Conservation (phyloP, 2,329 filamentous ascomycete species). For the Clathrospora elynae region DNA sequence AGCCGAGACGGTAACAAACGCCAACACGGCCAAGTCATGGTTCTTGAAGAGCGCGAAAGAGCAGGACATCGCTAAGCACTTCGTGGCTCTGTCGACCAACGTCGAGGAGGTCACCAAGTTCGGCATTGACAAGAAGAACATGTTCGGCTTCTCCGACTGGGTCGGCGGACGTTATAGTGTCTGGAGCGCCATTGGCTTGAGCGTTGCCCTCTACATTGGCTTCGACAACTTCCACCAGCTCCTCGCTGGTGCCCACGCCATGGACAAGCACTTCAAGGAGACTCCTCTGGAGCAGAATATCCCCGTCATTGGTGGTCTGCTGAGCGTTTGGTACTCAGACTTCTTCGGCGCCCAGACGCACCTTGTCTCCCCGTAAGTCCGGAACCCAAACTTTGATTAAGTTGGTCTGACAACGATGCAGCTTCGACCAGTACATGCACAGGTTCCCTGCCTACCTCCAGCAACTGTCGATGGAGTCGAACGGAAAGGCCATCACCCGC, state of each 20-base stretch:
- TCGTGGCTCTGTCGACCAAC: conserved; percentile 97
- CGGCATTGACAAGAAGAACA: conserved; percentile 97
- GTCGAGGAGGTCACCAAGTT: conserved; percentile 96
- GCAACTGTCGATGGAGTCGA: conserved; percentile 99
- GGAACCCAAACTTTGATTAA: neutral
- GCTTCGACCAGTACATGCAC: conserved; percentile 98
- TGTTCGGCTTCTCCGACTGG: conserved; percentile 99
- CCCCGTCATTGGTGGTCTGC: conserved; percentile 83
- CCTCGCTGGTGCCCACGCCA: conserved; percentile 89
- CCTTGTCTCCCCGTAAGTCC: conserved; percentile 87
- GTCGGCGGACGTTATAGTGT: conserved; percentile 98
- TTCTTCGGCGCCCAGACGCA: conserved; percentile 99
- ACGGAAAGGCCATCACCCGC: conserved; percentile 95
- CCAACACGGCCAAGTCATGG: conserved; percentile 95
- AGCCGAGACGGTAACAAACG: conserved; percentile 95
- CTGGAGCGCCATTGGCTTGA: conserved; percentile 97
- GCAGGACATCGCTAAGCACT: conserved; percentile 89
- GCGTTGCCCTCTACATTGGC: conserved; percentile 91
- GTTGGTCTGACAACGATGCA: conserved; percentile 42
- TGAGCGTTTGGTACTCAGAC: conserved; percentile 98
- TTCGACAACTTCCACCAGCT: conserved; percentile 98
- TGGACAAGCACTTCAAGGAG: conserved; percentile 97
- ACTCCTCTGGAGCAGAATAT: conserved; percentile 94
- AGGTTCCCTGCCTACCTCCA: conserved; percentile 99
- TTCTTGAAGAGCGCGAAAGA: conserved; percentile 88